Evolutionary conservation across 306 rosid species (phyloP).

Genomic region (Cyamopsis tetragonoloba): DNA sequence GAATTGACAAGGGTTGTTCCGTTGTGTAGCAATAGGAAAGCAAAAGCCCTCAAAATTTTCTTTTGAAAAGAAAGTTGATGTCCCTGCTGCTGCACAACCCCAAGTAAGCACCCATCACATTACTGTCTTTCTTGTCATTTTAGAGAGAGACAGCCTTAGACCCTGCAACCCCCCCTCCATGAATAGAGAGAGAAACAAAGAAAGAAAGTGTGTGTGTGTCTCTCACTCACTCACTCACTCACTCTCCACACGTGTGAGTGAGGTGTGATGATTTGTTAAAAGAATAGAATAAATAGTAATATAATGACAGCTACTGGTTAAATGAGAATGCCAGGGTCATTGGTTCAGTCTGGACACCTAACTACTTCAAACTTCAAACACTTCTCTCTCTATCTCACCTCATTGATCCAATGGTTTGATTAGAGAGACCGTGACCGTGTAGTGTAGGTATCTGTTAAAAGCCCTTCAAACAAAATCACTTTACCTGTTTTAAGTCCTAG

Average conservation of each 20-base stretch:
- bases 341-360: conserved; percentile 45
- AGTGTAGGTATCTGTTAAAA: conserved; percentile 31
- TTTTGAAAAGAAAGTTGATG: conserved; percentile 57
- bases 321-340: conserved; percentile 37
- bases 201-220: background rate
- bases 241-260: conserved; percentile 75
- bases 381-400: conserved; percentile 15
- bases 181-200: conserved; percentile 29
- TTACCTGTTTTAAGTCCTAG: conserved; percentile 25
- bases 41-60: conserved; percentile 7
- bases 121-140: conserved; percentile 62
- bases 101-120: conserved; percentile 51
- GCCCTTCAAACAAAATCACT: conserved; percentile 18
- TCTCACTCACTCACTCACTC: conserved; percentile 28
- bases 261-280: conserved; percentile 32
- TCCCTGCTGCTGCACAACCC: conserved; percentile 49
- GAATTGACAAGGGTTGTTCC: conserved; percentile 32
- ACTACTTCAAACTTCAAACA: conserved; percentile 41
- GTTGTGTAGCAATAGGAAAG: conserved; percentile 21
- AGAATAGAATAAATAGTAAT: conserved; percentile 23
- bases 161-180: conserved; percentile 33
- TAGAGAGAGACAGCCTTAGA: conserved; percentile 56
- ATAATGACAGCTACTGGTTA: conserved; percentile 31
- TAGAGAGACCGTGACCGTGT: background rate
- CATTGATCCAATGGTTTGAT: background rate